Evolutionary conservation across 1,139 yeast species (phyloP).

Genomic region (Kodamaea sp.): DNA sequence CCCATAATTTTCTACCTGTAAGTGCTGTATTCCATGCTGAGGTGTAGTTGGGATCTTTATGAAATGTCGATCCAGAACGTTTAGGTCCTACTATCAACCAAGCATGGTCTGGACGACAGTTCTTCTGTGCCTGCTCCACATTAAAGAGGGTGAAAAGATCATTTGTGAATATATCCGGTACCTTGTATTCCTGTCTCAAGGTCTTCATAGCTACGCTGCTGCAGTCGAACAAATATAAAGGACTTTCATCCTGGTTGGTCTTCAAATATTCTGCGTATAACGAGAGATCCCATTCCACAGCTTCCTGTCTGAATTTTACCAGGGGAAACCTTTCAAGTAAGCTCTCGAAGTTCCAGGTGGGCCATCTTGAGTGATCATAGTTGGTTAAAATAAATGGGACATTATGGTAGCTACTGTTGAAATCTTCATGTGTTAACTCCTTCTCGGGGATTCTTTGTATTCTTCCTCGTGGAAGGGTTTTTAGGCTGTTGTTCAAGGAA

Average conservation of each 20-base stretch:
- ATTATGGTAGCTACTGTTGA: constrained; percentile 47
- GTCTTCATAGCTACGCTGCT: constrained; percentile 61
- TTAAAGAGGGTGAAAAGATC: constrained; percentile 52
- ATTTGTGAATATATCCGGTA: constrained; percentile 53
- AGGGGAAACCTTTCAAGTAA: constrained; percentile 57
- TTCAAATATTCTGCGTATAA: constrained; percentile 63
- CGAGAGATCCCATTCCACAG: constrained; percentile 74
- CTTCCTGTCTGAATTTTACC: constrained; percentile 75
- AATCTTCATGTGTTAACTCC: constrained; percentile 42
- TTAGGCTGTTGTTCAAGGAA: constrained; percentile 17
- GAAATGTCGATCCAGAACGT: constrained; percentile 85
- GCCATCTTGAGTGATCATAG: constrained; percentile 52
- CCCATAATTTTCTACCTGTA: constrained; percentile 79
- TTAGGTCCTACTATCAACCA: constrained; percentile 87
- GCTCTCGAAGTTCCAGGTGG: constrained; percentile 59
- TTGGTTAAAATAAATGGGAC: constrained; percentile 69
- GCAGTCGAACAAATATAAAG: constrained; percentile 84
- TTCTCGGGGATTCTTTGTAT: constrained; percentile 49
- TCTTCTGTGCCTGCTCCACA: constrained; percentile 24
- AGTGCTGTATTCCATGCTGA: constrained; percentile 88
- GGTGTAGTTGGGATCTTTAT: constrained; percentile 89
- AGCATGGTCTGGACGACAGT: constrained; percentile 81
- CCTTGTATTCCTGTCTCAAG: constrained; percentile 53
- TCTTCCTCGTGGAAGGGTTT: constrained; percentile 34
- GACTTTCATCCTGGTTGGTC: constrained; percentile 73